Conservation (phyloP, 345 rosid species). For the Hibiscus mutabilis region DNA sequence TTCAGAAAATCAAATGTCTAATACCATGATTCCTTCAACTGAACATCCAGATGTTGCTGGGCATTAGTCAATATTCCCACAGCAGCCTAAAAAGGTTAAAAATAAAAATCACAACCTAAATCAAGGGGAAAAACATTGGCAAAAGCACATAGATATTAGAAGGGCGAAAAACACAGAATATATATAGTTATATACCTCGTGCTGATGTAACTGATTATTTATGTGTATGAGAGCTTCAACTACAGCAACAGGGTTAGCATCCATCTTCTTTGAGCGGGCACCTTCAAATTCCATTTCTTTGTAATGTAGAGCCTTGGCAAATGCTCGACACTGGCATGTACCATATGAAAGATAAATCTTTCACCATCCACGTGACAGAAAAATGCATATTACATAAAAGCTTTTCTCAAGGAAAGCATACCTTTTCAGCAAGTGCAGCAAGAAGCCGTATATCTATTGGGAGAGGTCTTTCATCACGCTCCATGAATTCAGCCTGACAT, state of each 20-base stretch:
- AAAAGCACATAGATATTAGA: neutral
- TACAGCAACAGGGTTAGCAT: conserved; percentile 93
- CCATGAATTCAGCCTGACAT: conserved; percentile 98
- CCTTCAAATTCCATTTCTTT: conserved; percentile 99
- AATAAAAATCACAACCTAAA: conserved; percentile 14
- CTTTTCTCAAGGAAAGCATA: conserved; percentile 22
- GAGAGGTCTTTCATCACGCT: conserved; percentile 95
- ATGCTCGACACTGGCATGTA: conserved; percentile 73
- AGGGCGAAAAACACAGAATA: neutral
- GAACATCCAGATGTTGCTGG: conserved; percentile 83
- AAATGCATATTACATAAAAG: conserved; percentile 1
- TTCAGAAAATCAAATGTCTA: neutral
- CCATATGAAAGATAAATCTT: neutral
- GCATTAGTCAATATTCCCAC: conserved; percentile 97
- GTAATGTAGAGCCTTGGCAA: conserved; percentile 97
- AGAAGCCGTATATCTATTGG: conserved; percentile 98
- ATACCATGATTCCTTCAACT: conserved; percentile 96
- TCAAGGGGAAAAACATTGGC: neutral
- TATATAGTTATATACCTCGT: conserved; percentile 50
- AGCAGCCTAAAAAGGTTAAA: conserved; percentile 59
- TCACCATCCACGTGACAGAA: neutral
- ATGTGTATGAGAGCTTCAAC: conserved; percentile 97
- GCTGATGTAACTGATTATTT: conserved; percentile 96
- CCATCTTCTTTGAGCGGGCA: conserved; percentile 78
- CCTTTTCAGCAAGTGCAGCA: conserved; percentile 99